Percentiles rank a stretch among this genome's conserved stretches.
Evolutionary conservation across 257 asterid species (phyloP).

Genomic region (Solanum lignicaule): DNA sequence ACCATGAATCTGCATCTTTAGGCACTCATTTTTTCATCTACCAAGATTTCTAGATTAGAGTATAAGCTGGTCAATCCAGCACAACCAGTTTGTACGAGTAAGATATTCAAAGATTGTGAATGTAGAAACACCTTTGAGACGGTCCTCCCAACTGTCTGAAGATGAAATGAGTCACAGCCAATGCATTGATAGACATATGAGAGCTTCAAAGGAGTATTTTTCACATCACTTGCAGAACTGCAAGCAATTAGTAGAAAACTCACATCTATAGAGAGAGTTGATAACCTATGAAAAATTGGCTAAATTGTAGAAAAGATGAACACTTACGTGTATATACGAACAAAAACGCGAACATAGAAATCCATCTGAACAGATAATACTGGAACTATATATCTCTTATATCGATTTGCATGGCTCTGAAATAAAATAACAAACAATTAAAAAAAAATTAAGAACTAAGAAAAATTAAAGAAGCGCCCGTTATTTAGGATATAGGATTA

Average conservation of each 20-base stretch:
- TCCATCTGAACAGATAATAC: conserved; percentile 92
- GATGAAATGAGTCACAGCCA: conserved; percentile 96
- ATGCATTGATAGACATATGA: conserved; percentile 91
- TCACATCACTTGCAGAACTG: conserved; percentile 96
- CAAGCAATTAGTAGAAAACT: conserved; percentile 13
- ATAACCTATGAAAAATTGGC: neutral
- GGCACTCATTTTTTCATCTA: neutral
- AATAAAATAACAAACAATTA: conserved; percentile 1
- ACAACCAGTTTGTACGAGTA: neutral
- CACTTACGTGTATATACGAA: conserved; percentile 81
- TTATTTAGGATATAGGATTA: neutral
- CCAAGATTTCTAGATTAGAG: neutral
- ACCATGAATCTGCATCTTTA: neutral
- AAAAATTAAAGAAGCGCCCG: neutral
- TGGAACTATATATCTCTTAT: conserved; percentile 89
- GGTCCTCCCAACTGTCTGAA: conserved; percentile 83
- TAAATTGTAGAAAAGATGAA: neutral
- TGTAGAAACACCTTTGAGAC: conserved; percentile 52
- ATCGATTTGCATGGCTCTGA: conserved; percentile 99
- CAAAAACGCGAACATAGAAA: conserved; percentile 94
- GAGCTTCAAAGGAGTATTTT: conserved; percentile 87
- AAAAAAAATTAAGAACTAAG: neutral
- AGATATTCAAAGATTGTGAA: neutral
- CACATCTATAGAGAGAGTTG: neutral
- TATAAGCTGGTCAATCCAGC: neutral